Evolutionary conservation across 179 eudicot genomes (phyloP).

Genomic region (Silene noctiflora): DNA sequence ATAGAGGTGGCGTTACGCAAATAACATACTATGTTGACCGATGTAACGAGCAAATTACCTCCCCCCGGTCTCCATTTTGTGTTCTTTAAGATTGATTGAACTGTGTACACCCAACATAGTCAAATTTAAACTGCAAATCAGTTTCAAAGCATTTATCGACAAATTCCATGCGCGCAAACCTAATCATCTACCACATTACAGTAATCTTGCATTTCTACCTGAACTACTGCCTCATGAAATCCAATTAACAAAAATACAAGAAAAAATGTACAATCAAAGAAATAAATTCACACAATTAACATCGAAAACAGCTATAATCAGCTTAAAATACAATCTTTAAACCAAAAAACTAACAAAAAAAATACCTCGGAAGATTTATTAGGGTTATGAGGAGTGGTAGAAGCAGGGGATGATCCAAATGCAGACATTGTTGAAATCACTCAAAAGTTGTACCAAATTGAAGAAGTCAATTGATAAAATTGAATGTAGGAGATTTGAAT

Average conservation of each 20-base stretch:
- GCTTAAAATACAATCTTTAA: not conserved
- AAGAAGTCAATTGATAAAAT: not conserved
- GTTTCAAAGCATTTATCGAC: not conserved
- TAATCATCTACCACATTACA: not conserved
- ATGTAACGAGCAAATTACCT: not conserved
- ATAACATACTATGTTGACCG: no score
- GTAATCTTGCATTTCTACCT: no score
- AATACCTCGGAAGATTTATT: conserved; percentile 35
- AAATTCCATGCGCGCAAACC: not conserved
- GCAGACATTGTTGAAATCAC: conserved; percentile 26
- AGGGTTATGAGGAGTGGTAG: conserved; percentile 30
- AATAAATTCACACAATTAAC: not conserved
- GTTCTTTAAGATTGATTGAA: not conserved
- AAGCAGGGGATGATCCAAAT: conserved; percentile 29
- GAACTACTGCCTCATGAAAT: no score
- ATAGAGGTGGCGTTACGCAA: no score
- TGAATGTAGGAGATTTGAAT: not conserved
- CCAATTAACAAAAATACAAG: no score
- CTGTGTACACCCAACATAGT: not conserved
- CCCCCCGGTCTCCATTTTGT: not conserved
- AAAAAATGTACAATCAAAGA: no score
- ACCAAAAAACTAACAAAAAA: not conserved
- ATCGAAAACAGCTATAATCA: not conserved
- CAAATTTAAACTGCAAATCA: not conserved
- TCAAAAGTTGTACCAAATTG: not conserved